Conservation (phyloP, 2,329 filamentous ascomycete species). For the Colletotrichum cordylinicola region DNA sequence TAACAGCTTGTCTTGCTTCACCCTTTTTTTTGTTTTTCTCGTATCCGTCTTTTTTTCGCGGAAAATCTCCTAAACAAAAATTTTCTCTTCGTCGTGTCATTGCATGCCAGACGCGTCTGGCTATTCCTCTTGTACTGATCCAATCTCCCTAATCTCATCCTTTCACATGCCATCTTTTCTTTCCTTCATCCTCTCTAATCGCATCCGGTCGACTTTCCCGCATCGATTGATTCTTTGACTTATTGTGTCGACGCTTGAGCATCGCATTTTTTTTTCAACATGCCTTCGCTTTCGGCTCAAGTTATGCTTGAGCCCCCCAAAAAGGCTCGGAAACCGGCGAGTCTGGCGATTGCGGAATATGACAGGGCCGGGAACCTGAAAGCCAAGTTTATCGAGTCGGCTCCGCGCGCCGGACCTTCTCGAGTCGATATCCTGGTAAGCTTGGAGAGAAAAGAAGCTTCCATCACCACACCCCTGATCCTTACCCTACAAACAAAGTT, state of each 20-base stretch:
- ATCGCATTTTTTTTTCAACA: neutral
- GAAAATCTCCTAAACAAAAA: neutral
- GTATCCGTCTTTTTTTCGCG: neutral
- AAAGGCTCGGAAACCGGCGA: neutral
- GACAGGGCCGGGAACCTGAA: slow-evolving; percentile 16
- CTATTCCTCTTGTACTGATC: neutral
- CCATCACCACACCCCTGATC: neutral
- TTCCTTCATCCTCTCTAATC: neutral
- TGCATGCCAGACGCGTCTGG: neutral
- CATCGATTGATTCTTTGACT: neutral
- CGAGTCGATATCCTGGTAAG: slow-evolving; percentile 15
- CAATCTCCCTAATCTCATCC: neutral
- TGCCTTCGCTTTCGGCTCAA: neutral
- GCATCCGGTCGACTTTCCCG: neutral
- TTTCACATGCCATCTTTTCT: neutral
- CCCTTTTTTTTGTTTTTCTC: neutral
- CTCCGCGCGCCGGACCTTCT: neutral
- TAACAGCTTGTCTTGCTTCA: neutral
- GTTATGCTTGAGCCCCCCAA: neutral
- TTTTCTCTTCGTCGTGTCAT: neutral
- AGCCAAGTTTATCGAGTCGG: slow-evolving; percentile 16
- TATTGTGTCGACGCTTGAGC: neutral
- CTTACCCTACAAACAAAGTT: neutral
- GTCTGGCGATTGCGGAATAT: slow-evolving; percentile 2
- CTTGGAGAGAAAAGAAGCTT: neutral